Percentiles rank a stretch among this genome's conserved stretches.
phyloP scores from a whole-genome alignment of 768 basidiomycete species.

The Boletales sp. region DNA sequence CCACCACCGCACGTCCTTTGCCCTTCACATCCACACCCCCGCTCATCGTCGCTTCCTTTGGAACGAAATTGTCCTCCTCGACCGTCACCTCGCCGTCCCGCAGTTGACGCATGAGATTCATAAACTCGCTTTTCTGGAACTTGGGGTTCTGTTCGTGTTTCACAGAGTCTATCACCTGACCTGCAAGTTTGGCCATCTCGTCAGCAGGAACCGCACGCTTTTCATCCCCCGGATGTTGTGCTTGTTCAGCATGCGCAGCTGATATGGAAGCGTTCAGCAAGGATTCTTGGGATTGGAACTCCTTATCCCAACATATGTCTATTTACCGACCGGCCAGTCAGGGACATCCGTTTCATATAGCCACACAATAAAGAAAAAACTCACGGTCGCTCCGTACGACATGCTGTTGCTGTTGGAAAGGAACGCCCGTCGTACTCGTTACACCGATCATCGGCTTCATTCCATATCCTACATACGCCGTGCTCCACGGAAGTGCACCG shows the following conservation, averaged over 20 bases:
- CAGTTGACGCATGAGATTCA: conserved; percentile 82
- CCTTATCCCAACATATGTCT: conserved; percentile 54
- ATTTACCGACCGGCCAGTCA: background rate
- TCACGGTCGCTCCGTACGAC: conserved; percentile 41
- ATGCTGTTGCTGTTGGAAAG: conserved; percentile 19
- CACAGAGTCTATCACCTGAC: conserved; percentile 71
- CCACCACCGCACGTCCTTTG: conserved; percentile 49
- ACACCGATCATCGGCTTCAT: conserved; percentile 39
- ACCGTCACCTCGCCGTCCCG: conserved; percentile 76
- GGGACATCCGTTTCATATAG: background rate
- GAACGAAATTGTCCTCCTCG: conserved; percentile 74
- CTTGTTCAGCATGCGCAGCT: background rate
- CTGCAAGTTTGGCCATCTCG: conserved; percentile 79
- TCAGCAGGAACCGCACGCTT: conserved; percentile 38
- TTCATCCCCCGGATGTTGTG: conserved; percentile 17
- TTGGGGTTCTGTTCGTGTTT: conserved; percentile 76
- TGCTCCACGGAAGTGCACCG: conserved; percentile 38
- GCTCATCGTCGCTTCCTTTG: conserved; percentile 33
- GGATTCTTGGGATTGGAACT: conserved; percentile 57
- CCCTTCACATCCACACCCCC: conserved; percentile 52
- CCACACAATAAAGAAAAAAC: conserved; percentile 15
- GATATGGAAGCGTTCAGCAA: conserved; percentile 26
- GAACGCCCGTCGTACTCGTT: conserved; percentile 9
- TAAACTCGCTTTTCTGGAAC: conserved; percentile 79
- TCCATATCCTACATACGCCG: conserved; percentile 34